These are phyloP conservation scores for Gryganskiella cystojenkinii DNA, from an alignment of 192 early-diverging fungal species.

Conservation along the genomic window DNA sequence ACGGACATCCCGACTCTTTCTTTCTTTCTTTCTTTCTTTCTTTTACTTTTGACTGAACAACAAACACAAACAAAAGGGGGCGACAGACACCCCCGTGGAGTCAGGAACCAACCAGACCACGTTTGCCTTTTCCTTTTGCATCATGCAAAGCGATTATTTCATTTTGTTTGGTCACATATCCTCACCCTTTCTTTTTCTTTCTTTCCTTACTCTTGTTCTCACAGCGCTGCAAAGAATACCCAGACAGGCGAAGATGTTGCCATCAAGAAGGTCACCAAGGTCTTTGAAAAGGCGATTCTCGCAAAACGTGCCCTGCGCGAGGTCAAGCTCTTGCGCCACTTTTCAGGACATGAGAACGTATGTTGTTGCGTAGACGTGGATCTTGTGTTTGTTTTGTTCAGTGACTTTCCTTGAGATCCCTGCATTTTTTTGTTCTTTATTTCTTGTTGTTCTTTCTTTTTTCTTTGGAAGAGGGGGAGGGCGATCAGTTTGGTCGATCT, in stretches of 20 bases:
- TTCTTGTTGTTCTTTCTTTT: neutral
- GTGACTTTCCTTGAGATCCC: neutral
- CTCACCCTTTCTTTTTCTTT: neutral
- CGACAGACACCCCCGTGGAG: neutral
- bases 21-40: neutral
- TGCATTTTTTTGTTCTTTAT: neutral
- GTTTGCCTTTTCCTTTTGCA: neutral
- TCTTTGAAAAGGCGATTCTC: slow-evolving; percentile 91
- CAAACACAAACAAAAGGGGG: neutral
- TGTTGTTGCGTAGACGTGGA: neutral
- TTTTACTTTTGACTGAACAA: slow-evolving; percentile 1
- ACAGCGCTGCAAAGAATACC: slow-evolving; percentile 85
- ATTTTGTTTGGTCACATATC: neutral
- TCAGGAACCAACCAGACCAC: neutral
- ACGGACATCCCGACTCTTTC: neutral
- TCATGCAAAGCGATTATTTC: neutral
- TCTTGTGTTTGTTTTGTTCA: neutral
- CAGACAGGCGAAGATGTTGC: slow-evolving; percentile 88
- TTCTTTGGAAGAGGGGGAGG: neutral
- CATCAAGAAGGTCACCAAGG: slow-evolving; percentile 82
- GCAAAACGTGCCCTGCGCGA: slow-evolving; percentile 94
- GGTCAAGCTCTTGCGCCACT: slow-evolving; percentile 93
- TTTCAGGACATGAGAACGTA: slow-evolving; percentile 96
- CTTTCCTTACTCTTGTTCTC: neutral
- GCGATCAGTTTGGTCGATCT: too few relatives aligned